phyloP scores from a whole-genome alignment of 495 filamentous ascomycete species.

The Tuber magnatum region DNA sequence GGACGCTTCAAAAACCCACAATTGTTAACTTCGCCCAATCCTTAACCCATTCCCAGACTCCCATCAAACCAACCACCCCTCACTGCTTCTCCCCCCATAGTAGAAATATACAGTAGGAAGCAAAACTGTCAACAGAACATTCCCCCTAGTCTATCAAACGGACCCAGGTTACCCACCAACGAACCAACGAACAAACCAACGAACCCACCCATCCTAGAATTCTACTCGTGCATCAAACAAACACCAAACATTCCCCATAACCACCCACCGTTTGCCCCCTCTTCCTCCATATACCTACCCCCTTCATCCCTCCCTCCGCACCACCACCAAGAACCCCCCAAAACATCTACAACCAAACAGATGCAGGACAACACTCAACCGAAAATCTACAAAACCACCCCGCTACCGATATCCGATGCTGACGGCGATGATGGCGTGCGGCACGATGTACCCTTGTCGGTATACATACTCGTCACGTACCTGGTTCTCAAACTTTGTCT shows the following conservation, averaged over 20 bases:
- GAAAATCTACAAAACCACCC: background rate
- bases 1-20: too few relatives aligned
- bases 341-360: background rate
- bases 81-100: too few relatives aligned
- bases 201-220: too few relatives aligned
- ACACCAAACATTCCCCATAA: background rate
- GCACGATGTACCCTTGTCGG: background rate
- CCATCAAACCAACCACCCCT: too few relatives aligned
- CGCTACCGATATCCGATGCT: background rate
- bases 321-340: background rate
- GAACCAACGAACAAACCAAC: too few relatives aligned
- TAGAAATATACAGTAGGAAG: too few relatives aligned
- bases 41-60: too few relatives aligned
- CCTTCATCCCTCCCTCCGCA: too few relatives aligned
- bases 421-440: background rate
- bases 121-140: too few relatives aligned
- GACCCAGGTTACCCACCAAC: too few relatives aligned
- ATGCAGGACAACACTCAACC: background rate
- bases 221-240: too few relatives aligned
- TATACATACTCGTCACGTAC: background rate
- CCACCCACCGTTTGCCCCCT: background rate
- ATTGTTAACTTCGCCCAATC: too few relatives aligned
- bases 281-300: background rate
- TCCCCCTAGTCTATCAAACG: background rate
- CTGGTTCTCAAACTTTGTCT: background rate